Evolutionary conservation across 2,329 filamentous ascomycete species (phyloP).

Genomic region (Paecilomyces formosus): DNA sequence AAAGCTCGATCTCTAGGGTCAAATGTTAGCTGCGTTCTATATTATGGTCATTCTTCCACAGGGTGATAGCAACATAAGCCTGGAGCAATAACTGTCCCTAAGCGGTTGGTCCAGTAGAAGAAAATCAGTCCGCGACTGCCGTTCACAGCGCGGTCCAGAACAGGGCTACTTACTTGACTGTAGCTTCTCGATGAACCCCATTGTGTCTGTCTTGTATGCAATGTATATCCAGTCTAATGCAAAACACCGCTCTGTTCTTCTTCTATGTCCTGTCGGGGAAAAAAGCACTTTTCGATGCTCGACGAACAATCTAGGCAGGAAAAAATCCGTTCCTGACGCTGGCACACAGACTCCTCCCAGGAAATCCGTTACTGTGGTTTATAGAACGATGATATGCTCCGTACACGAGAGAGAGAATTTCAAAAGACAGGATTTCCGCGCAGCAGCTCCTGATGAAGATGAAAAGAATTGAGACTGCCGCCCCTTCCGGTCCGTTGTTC

Average conservation of each 20-base stretch:
- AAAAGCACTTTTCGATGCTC: background rate
- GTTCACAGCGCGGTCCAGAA: background rate
- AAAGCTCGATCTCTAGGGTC: conserved; percentile 64
- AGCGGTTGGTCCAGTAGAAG: background rate
- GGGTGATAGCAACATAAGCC: background rate
- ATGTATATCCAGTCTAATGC: background rate
- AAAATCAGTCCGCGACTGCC: background rate
- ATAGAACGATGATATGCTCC: background rate
- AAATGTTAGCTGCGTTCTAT: conserved; percentile 3
- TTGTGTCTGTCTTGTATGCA: conserved; percentile 18
- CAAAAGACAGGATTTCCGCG: background rate
- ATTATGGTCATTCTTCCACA: background rate
- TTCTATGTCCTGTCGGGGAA: background rate
- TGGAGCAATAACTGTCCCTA: background rate
- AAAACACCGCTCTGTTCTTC: background rate
- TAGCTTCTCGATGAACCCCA: conserved; percentile 45
- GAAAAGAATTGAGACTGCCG: background rate
- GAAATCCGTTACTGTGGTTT: background rate
- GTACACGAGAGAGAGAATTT: background rate
- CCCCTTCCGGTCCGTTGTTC: background rate
- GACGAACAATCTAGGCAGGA: background rate
- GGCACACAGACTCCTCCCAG: background rate
- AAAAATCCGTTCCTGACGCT: background rate
- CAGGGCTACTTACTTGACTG: conserved; percentile 38
- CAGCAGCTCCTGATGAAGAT: background rate